Conservation (phyloP, 2,329 filamentous ascomycete species). For the Colletotrichum magnum region DNA sequence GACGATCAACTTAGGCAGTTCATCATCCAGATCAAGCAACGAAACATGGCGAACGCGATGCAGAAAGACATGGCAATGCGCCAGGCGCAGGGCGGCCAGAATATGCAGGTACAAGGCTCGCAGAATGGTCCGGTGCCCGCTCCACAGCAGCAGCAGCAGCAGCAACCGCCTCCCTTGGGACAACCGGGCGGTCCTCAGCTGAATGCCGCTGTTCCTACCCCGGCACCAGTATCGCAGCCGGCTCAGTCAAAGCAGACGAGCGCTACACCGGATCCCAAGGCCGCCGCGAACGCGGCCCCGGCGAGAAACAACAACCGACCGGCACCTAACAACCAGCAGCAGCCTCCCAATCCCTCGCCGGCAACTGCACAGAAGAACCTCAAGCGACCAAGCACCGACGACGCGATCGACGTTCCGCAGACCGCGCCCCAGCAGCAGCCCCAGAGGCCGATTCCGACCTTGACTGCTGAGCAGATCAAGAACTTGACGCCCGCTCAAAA, state of each 20-base stretch:
- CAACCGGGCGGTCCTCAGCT: constrained; percentile 17
- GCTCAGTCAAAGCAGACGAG: constrained; percentile 38
- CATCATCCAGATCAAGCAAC: constrained; percentile 36
- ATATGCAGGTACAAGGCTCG: constrained; percentile 3
- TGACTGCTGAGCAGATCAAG: constrained; percentile 56
- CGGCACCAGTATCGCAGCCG: constrained; percentile 20
- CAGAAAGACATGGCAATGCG: constrained; percentile 39
- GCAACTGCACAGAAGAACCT: constrained; percentile 59
- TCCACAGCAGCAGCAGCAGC: constrained; percentile 25
- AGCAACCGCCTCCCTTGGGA: constrained; percentile 19
- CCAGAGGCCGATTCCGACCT: constrained; percentile 43
- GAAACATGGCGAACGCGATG: constrained; percentile 37
- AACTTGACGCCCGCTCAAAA: constrained; percentile 61
- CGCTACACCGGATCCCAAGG: constrained; percentile 42
- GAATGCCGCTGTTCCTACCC: constrained; percentile 20
- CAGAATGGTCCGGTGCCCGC: constrained; percentile 15
- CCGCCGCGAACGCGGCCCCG: constrained; percentile 33
- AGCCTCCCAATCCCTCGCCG: constrained; percentile 55
- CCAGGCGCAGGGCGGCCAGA: constrained; percentile 27
- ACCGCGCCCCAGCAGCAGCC: constrained; percentile 36
- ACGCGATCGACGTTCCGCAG: constrained; percentile 47
- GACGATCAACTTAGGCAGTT: constrained; percentile 44
- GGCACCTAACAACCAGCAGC: constrained; percentile 51
- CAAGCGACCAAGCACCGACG: constrained; percentile 66
- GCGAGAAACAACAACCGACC: constrained; percentile 48